Base-by-base conservation (phyloP, 2,329 filamentous ascomycete genomes). In the Pseudogymnoascus sp. region DNA sequence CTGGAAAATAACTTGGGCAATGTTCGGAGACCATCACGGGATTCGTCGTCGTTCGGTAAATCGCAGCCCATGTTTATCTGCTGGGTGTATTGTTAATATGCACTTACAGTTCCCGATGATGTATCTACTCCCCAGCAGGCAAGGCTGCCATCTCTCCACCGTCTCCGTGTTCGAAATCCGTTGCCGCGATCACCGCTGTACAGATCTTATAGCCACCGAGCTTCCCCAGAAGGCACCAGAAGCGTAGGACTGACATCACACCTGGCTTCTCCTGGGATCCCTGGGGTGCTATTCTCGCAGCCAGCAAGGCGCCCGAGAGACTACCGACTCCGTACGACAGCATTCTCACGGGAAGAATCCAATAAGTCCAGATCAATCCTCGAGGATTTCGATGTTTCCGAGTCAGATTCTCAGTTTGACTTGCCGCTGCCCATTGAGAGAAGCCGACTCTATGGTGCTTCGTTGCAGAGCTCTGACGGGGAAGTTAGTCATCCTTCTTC, bases 301-400 rank as follows among this genome's bases (percentile, higher is more conserved):
- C 72, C 72, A 31, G 65, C 71, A 31, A 64, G 72, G 58, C 65
- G 64, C 12, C 65, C 65, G 14, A 71, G 67, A 12, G 65, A 52
- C 11, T 71, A 73, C 37, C 70, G 71, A 63, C 72, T 71, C 60
- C 73, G 74, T 61, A 73, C 70, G 12, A 70, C 73, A 33, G 74
- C 69, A 58, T 74, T 73, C 62, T 73, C 73, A n/a, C 71, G 69
- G 31, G 70, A 71, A 33, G 68, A 67, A 11, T 72, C 71, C 3
- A 72, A 72, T 61, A 66, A 68, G 63, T 67, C 70, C 14, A 72
- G 69, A 64, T 68, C 66, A 55, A 68, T 68, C 29, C 69, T 70
- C 61, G 71, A 72, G 26, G 26, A 55, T 19, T 55, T 55, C 10
- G 45, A 2, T 33, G 10, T 12, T 55, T 55, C n/a, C 8, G 45